Conservation (phyloP, 257 asterid species). For the Solanum ossicruentum region DNA sequence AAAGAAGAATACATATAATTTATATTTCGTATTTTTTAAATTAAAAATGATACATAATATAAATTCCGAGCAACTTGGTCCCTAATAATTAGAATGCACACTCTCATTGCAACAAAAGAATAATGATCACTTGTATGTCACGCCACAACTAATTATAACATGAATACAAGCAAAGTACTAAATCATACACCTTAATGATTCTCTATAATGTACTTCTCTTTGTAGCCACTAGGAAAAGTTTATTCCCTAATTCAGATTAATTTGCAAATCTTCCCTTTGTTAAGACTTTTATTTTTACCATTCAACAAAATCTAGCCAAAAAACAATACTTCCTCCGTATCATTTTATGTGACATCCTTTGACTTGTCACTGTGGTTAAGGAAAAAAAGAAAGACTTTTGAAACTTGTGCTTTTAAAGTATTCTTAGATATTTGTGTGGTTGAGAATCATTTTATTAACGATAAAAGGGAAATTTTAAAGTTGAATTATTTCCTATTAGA, state of each 20-base stretch:
- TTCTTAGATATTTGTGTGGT: too few relatives aligned
- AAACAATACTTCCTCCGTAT: background rate
- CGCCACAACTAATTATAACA: background rate
- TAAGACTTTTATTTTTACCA: background rate
- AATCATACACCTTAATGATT: background rate
- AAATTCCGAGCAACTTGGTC: background rate
- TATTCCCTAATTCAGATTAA: background rate
- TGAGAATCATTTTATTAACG: too few relatives aligned
- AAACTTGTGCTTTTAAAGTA: too few relatives aligned
- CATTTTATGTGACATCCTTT: too few relatives aligned
- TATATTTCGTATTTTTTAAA: background rate
- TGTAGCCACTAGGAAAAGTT: background rate
- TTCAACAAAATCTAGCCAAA: background rate
- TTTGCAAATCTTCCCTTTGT: background rate
- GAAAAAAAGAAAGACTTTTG: too few relatives aligned
- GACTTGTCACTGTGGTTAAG: too few relatives aligned
- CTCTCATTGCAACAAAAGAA: background rate
- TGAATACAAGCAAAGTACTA: background rate
- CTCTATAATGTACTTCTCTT: background rate
- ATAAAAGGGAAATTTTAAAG: too few relatives aligned
- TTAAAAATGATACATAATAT: background rate
- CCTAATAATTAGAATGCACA: background rate
- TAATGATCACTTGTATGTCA: background rate
- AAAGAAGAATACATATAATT: background rate
- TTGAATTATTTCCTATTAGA: too few relatives aligned